Evolutionary conservation across 2,329 filamentous ascomycete genomes (phyloP).

Genomic region (Leptodontidium sp.): DNA sequence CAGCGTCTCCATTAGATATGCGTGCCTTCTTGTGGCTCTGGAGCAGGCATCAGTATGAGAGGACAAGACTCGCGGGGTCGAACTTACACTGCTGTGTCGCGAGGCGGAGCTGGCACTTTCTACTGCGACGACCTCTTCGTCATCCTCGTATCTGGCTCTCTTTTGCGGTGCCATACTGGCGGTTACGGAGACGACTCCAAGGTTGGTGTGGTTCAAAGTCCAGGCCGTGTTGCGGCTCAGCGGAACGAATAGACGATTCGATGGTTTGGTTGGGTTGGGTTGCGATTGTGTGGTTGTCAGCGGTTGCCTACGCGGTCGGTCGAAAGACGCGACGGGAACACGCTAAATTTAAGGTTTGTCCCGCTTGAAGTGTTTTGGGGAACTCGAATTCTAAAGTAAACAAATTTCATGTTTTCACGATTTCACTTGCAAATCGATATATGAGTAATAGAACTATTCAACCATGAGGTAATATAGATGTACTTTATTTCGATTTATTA

Average conservation of each 20-base stretch:
- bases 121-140: constrained; percentile 46
- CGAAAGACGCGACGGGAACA: constrained; percentile 17
- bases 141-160: constrained; percentile 48
- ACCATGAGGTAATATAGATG: too few species aligned
- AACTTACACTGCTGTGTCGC: constrained; percentile 45
- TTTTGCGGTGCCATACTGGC: constrained; percentile 53
- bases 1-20: constrained; percentile 40
- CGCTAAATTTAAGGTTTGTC: constrained; percentile 22
- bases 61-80: background rate
- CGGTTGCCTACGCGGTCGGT: background rate
- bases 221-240: constrained; percentile 5
- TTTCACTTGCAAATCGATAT: background rate
- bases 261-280: background rate
- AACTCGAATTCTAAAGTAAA: background rate
- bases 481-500: too few species aligned
- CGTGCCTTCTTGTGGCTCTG: constrained; percentile 54
- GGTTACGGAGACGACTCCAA: background rate
- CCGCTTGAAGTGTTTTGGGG: constrained; percentile 6
- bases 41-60: constrained; percentile 9
- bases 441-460: background rate
- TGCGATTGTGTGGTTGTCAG: background rate
- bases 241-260: background rate
- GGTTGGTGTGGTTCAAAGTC: background rate
- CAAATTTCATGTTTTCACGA: background rate
- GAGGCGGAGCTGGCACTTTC: constrained; percentile 44